phyloP scores from a whole-genome alignment of 2,329 filamentous ascomycete genomes.

The Trichoderma aggressivum region DNA sequence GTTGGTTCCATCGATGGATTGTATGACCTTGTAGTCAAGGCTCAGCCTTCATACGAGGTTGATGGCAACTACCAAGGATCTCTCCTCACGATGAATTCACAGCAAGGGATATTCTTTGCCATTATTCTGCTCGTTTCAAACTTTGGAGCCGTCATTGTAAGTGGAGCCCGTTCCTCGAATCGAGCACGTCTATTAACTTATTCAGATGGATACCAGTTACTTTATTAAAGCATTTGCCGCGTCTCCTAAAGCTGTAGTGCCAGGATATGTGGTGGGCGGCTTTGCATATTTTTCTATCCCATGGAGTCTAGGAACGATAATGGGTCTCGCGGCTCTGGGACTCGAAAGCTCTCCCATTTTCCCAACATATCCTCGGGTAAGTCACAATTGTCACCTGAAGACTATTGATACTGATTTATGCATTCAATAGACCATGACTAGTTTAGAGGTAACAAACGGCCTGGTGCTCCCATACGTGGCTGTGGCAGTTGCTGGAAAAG shows the following conservation, averaged over 20 bases:
- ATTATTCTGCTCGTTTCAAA: constrained; percentile 2
- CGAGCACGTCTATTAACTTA: background rate
- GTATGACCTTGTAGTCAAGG: background rate
- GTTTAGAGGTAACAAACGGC: background rate
- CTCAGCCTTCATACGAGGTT: background rate
- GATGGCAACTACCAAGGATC: background rate
- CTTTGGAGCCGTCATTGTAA: constrained; percentile 6
- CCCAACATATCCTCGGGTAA: constrained; percentile 6
- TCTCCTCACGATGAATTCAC: constrained; percentile 1
- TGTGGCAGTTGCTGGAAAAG: constrained; percentile 5
- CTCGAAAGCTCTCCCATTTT: background rate
- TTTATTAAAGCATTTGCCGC: constrained; percentile 11
- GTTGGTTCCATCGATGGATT: constrained; percentile 6
- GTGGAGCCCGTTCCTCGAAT: background rate
- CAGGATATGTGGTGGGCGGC: background rate
- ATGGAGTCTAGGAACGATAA: background rate
- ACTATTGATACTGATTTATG: background rate
- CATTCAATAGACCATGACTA: background rate
- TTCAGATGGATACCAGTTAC: constrained; percentile 2
- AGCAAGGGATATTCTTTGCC: constrained; percentile 8
- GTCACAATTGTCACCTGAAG: background rate
- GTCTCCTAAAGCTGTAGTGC: background rate
- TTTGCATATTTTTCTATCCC: constrained; percentile 6
- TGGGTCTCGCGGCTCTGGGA: constrained; percentile 7
- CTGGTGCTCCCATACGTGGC: constrained; percentile 8